These are phyloP conservation scores for Cichorium intybus DNA, from an alignment of 140 eudicot species.

Conservation along the genomic window DNA sequence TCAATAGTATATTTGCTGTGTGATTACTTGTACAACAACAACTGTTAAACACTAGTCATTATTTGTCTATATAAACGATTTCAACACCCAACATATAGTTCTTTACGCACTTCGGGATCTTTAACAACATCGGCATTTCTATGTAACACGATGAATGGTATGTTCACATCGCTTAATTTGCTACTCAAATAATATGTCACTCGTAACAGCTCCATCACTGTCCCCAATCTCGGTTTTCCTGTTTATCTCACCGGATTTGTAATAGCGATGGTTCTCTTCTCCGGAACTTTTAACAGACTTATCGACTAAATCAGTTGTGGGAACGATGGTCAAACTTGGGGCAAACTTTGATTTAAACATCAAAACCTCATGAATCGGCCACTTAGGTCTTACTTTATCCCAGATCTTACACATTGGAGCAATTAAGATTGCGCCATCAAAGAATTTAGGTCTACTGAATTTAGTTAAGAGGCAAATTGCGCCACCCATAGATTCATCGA, in stretches of 20 bases:
- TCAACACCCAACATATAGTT: too few species aligned
- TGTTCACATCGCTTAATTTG: constrained; percentile 37
- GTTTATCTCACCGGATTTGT: constrained; percentile 76
- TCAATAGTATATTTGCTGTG: too few species aligned
- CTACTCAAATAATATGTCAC: constrained; percentile 59
- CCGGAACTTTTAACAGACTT: constrained; percentile 77
- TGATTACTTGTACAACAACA: too few species aligned
- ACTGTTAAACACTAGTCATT: too few species aligned
- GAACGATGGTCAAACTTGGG: constrained; percentile 80
- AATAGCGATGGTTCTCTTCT: constrained; percentile 46
- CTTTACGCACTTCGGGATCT: constrained; percentile 76
- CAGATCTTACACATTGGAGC: constrained; percentile 93
- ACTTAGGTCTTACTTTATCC: constrained; percentile 61
- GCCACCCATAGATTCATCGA: constrained; percentile 94
- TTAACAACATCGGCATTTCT: constrained; percentile 85
- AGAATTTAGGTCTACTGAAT: constrained; percentile 23
- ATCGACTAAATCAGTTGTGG: constrained; percentile 70
- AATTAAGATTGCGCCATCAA: constrained; percentile 61
- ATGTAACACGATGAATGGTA: constrained; percentile 65
- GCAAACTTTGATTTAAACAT: constrained; percentile 52
- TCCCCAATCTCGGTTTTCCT: constrained; percentile 89
- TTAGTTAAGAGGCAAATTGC: constrained; percentile 67
- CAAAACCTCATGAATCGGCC: constrained; percentile 87
- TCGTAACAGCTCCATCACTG: constrained; percentile 62
- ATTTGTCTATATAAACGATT: too few species aligned